Evolutionary conservation across 768 basidiomycete species (phyloP).

Genomic region (Pulveroboletus sp.): DNA sequence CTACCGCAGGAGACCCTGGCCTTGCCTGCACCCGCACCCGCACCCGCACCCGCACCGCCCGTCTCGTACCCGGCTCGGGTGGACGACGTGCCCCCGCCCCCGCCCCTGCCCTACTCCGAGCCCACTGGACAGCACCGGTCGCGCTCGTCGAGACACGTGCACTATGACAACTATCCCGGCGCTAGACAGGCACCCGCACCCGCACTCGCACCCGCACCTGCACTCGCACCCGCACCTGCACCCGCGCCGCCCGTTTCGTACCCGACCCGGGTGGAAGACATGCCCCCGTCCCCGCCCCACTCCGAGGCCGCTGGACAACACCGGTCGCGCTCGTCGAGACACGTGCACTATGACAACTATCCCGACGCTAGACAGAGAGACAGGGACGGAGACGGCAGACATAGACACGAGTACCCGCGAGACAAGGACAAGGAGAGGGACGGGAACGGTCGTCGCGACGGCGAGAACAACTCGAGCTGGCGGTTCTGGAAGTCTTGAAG

Average conservation of each 20-base stretch:
- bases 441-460: conserved; percentile 3
- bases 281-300: conserved; percentile 21
- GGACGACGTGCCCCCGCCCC: background rate
- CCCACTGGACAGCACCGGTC: conserved; percentile 12
- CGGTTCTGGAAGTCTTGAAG: conserved; percentile 13
- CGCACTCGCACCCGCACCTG: no score
- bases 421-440: conserved; percentile 9
- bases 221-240: no score
- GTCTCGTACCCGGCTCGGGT: background rate
- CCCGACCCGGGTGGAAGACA: background rate
- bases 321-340: conserved; percentile 19
- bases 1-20: no score
- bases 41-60: background rate
- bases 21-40: no score
- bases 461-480: conserved; percentile 10
- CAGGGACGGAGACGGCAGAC: no score
- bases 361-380: conserved; percentile 14
- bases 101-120: conserved; percentile 24
- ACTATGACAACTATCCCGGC: conserved; percentile 6
- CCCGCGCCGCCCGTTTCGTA: background rate
- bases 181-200: conserved; percentile 8
- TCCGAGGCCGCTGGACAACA: conserved; percentile 13
- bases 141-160: conserved; percentile 18
- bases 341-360: conserved; percentile 7
- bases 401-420: conserved; percentile 11